Evolutionary conservation across 2,329 filamentous ascomycete species (phyloP).

Genomic region (Xylaria sp.): DNA sequence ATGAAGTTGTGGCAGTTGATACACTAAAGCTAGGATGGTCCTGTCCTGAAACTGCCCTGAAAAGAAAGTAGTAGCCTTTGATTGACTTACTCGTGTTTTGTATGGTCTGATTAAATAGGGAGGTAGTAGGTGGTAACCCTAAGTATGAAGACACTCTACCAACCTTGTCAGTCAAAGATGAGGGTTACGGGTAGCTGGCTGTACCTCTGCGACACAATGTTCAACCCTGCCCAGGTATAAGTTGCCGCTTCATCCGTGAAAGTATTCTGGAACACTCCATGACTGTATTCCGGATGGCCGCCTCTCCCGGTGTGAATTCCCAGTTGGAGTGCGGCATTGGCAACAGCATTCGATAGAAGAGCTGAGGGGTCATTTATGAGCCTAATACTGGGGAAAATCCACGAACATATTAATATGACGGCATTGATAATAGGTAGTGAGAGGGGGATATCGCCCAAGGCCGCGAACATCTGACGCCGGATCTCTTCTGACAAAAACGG

Average conservation of each 20-base stretch:
- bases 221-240: constrained; percentile 59
- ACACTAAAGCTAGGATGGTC: not conserved
- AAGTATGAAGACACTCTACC: constrained; percentile 48
- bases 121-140: constrained; percentile 53
- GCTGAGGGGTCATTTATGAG: constrained; percentile 58
- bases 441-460: constrained; percentile 50
- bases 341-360: constrained; percentile 52
- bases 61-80: not conserved
- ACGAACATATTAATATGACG: constrained; percentile 56
- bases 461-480: constrained; percentile 51
- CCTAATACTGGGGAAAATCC: constrained; percentile 57
- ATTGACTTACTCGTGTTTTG: constrained; percentile 45
- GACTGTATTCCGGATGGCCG: constrained; percentile 54
- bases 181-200: not conserved
- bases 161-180: constrained; percentile 40
- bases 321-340: constrained; percentile 54
- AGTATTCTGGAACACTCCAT: constrained; percentile 50
- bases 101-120: constrained; percentile 55
- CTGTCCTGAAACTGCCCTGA: not conserved
- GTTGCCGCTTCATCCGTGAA: constrained; percentile 58
- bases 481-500: constrained; percentile 54
- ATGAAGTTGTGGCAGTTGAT: not conserved
- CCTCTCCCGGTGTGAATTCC: constrained; percentile 60
- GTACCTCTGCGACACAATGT: constrained; percentile 57
- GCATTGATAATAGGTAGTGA: constrained; percentile 57